A percentile compares a stretch with the other conserved stretches of the same genome.
phyloP scores from a whole-genome alignment of 2,329 filamentous ascomycete genomes.

The Macrophomina phaseolina region DNA sequence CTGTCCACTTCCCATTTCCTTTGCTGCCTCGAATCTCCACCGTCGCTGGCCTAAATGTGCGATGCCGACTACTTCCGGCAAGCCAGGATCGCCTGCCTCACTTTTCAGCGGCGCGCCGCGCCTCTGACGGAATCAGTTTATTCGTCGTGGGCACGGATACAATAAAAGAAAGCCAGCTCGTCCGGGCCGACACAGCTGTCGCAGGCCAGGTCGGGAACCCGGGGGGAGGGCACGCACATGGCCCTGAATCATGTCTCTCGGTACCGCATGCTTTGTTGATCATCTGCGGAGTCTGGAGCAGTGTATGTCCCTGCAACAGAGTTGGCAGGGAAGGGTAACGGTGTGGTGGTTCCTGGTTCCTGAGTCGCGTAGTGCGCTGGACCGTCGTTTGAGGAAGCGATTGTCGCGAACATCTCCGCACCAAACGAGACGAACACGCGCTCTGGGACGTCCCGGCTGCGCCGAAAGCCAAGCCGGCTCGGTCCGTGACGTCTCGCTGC shows the following conservation, averaged over 20 bases:
- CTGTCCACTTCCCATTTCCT: not conserved
- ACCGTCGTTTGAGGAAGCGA: conserved; percentile 18
- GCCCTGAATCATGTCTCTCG: conserved; percentile 12
- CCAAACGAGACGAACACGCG: not conserved
- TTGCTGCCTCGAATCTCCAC: not conserved
- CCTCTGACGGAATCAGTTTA: not conserved
- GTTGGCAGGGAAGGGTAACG: not conserved
- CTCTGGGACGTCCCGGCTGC: conserved; percentile 3
- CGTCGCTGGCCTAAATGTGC: not conserved
- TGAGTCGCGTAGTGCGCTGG: conserved; percentile 14
- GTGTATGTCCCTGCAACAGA: not conserved
- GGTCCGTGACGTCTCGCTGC: conserved; percentile 16
- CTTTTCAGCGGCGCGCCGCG: not conserved
- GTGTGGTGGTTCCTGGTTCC: conserved; percentile 1
- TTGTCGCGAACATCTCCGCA: conserved; percentile 17
- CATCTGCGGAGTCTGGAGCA: conserved; percentile 9
- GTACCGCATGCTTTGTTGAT: conserved; percentile 9
- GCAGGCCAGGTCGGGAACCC: not conserved
- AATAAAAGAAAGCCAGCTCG: not conserved
- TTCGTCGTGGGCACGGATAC: not conserved
- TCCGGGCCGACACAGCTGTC: conserved; percentile 4
- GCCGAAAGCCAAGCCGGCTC: conserved; percentile 19
- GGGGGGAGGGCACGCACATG: not conserved
- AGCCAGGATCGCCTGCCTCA: not conserved
- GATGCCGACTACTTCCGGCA: conserved; percentile 1